These are phyloP conservation scores for Acacia melanoxylon DNA, from an alignment of 306 rosid genomes.

Conservation along the genomic window DNA sequence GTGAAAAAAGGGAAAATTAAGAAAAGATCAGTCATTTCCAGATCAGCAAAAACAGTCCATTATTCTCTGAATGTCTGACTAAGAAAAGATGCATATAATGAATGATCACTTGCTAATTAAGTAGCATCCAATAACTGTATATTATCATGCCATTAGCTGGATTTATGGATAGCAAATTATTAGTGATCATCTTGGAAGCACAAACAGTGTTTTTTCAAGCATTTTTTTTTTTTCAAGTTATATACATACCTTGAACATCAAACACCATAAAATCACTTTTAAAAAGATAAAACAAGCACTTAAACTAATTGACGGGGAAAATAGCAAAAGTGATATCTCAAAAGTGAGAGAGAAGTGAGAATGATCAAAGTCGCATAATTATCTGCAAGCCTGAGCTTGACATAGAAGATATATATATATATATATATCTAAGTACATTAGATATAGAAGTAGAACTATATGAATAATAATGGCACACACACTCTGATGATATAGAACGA, in stretches of 20 bases:
- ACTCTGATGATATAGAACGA: neutral
- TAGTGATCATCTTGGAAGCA: no score
- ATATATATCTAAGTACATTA: slow-evolving; percentile 11
- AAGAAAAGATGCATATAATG: slow-evolving; percentile 27
- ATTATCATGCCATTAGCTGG: neutral
- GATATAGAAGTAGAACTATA: neutral
- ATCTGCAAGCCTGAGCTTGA: slow-evolving; percentile 32
- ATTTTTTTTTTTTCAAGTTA: no score
- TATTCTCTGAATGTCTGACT: slow-evolving; percentile 16
- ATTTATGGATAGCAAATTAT: slow-evolving; percentile 2
- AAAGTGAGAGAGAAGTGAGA: slow-evolving; percentile 12
- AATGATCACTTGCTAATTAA: slow-evolving; percentile 25
- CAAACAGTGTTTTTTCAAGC: no score
- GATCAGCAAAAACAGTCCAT: slow-evolving; percentile 10
- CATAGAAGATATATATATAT: neutral
- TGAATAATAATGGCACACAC: slow-evolving; percentile 17
- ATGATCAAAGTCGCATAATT: slow-evolving; percentile 16
- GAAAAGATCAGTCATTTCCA: slow-evolving; percentile 32
- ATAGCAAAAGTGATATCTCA: slow-evolving; percentile 7
- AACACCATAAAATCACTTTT: no score
- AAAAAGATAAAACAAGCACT: no score
- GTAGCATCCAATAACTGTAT: neutral
- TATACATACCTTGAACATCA: no score
- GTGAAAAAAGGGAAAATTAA: slow-evolving; percentile 19
- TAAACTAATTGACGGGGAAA: slow-evolving; percentile 14